Evolutionary conservation across 768 basidiomycete species (phyloP).

Genomic region (Lactarius hatsudake): DNA sequence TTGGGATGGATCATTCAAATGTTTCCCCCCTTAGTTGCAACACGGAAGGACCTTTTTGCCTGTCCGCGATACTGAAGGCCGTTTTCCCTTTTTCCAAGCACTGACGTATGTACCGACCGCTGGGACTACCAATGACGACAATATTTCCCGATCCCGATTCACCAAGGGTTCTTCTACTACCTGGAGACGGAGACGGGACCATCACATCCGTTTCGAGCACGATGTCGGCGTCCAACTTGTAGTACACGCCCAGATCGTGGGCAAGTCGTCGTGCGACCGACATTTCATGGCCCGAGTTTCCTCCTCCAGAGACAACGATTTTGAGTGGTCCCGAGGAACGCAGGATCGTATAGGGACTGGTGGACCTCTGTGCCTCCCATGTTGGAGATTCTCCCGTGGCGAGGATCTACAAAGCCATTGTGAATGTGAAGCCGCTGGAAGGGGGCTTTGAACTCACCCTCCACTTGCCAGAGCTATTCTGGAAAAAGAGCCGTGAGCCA

Average conservation of each 20-base stretch:
- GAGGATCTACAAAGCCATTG: constrained; percentile 9
- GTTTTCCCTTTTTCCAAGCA: constrained; percentile 25
- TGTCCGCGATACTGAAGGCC: constrained; percentile 26
- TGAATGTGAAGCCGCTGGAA: not conserved
- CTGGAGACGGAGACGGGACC: constrained; percentile 22
- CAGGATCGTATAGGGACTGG: constrained; percentile 58
- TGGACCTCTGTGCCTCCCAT: constrained; percentile 15
- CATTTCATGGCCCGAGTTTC: constrained; percentile 34
- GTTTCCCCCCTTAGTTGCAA: constrained; percentile 18
- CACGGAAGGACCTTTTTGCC: constrained; percentile 3
- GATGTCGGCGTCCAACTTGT: constrained; percentile 67
- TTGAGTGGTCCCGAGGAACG: constrained; percentile 49
- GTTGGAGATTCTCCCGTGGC: not conserved
- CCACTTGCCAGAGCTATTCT: constrained; percentile 10
- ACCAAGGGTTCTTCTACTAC: not conserved
- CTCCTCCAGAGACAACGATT: constrained; percentile 48
- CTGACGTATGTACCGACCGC: constrained; percentile 29
- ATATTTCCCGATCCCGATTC: constrained; percentile 47
- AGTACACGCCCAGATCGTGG: constrained; percentile 64
- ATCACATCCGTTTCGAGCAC: constrained; percentile 41
- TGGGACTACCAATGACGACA: constrained; percentile 50
- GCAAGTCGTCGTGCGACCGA: constrained; percentile 64
- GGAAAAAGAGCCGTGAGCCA: not conserved
- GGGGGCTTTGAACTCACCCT: constrained; percentile 1
- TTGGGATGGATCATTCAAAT: constrained; percentile 12